These are phyloP conservation scores for Macrolepiota albuminosa DNA, from an alignment of 768 basidiomycete species.

Conservation along the genomic window DNA sequence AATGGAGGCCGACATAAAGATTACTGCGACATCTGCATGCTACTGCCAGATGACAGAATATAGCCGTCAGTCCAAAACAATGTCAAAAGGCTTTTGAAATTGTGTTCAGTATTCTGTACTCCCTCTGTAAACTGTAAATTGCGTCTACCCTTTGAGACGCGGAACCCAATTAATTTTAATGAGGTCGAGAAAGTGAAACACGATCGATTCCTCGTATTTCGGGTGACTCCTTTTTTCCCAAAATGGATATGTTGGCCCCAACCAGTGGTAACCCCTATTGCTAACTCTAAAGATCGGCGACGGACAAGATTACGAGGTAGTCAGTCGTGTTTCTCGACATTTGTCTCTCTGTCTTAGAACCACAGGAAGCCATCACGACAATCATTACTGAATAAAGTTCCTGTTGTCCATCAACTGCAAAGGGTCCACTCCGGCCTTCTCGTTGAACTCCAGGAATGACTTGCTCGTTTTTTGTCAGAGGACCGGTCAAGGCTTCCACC, in stretches of 20 bases:
- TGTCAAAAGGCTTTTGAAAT: constrained; percentile 1
- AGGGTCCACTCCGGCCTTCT: background rate
- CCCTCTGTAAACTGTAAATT: background rate
- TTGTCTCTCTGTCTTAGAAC: background rate
- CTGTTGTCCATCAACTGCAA: background rate
- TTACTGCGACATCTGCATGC: constrained; percentile 33
- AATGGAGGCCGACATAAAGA: constrained; percentile 26
- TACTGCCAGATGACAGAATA: constrained; percentile 13
- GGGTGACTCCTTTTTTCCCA: constrained; percentile 21
- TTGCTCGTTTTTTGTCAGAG: constrained; percentile 3
- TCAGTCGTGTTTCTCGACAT: background rate
- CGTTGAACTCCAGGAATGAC: background rate
- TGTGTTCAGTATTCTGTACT: background rate
- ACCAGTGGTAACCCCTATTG: constrained; percentile 32
- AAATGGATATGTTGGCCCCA: constrained; percentile 36
- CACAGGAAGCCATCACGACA: background rate
- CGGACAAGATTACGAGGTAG: constrained; percentile 1
- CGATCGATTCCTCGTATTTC: constrained; percentile 36
- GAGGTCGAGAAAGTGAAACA: constrained; percentile 35
- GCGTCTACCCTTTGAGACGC: background rate
- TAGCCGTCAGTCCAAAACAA: constrained; percentile 9
- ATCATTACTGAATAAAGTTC: constrained; percentile 5
- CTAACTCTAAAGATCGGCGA: constrained; percentile 26
- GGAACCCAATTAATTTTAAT: constrained; percentile 6
- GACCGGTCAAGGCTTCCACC: background rate